A percentile compares a stretch with the other conserved stretches of the same genome.
Evolutionary conservation across 306 rosid species (phyloP).

Genomic region (Vigna trinervia): DNA sequence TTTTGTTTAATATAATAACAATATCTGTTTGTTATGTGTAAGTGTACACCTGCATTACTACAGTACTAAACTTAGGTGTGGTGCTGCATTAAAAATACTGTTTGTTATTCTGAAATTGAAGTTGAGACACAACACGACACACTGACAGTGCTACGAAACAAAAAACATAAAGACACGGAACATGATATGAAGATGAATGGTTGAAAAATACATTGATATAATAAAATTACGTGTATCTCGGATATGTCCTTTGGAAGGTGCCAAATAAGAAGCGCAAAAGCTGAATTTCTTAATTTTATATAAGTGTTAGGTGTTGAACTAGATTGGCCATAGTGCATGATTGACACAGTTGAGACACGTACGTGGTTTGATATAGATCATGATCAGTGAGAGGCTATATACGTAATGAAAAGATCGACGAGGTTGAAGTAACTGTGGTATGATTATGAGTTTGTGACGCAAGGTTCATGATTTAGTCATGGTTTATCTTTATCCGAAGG

Average conservation of each 20-base stretch:
- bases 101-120: constrained; percentile 26
- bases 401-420: not conserved
- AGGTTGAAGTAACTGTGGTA: not conserved
- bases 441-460: constrained; percentile 34
- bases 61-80: not conserved
- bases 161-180: constrained; percentile 15
- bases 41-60: not conserved
- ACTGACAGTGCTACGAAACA: constrained; percentile 11
- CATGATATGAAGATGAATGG: not conserved
- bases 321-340: not conserved
- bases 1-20: not conserved
- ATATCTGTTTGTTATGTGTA: not conserved
- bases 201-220: not conserved
- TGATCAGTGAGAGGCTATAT: not conserved
- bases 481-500: not conserved
- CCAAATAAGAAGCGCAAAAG: not conserved
- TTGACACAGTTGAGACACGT: too few species aligned
- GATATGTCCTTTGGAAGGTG: not conserved
- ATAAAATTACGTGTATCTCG: not conserved
- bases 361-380: not conserved
- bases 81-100: constrained; percentile 5
- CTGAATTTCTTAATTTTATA: not conserved
- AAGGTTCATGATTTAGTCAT: constrained; percentile 31
- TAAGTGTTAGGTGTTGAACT: constrained; percentile 2
- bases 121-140: constrained; percentile 1